These are phyloP conservation scores for Fomitopsis palustris DNA, from an alignment of 1,284 basidiomycete species.

Conservation along the genomic window DNA sequence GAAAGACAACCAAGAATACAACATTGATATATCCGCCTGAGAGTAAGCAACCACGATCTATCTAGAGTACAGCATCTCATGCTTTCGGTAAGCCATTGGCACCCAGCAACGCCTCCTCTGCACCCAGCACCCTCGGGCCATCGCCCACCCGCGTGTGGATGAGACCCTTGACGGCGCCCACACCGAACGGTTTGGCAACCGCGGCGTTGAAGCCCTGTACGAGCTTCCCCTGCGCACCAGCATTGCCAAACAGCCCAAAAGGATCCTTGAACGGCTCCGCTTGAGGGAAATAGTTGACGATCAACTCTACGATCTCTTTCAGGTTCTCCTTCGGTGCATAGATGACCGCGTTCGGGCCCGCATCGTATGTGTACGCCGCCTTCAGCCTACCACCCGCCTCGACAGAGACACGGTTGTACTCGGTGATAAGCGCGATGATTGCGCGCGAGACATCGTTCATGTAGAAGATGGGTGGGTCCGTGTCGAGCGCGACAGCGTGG, in stretches of 20 bases:
- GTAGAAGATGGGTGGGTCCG: constrained; percentile 97
- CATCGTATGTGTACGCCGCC: constrained; percentile 98
- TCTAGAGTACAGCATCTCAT: constrained; percentile 1
- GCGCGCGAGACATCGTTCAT: constrained; percentile 94
- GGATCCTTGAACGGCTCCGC: constrained; percentile 71
- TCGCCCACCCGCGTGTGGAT: constrained; percentile 93
- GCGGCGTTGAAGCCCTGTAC: constrained; percentile 74
- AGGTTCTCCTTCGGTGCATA: constrained; percentile 83
- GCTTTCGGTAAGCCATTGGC: constrained; percentile 54
- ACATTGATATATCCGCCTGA: not conserved
- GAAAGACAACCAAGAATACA: not conserved
- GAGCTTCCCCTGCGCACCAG: constrained; percentile 42
- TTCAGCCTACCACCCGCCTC: constrained; percentile 62
- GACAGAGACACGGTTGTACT: constrained; percentile 86
- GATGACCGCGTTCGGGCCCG: constrained; percentile 98
- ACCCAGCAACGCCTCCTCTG: constrained; percentile 54
- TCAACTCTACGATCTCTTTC: constrained; percentile 71
- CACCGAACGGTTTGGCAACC: constrained; percentile 71
- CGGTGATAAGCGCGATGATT: constrained; percentile 86
- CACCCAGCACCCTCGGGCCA: constrained; percentile 70
- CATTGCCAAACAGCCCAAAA: constrained; percentile 55
- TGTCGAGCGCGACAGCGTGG: constrained; percentile 97
- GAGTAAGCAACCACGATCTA: not conserved
- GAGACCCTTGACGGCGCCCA: constrained; percentile 80
- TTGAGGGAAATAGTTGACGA: constrained; percentile 85